Evolutionary conservation across 805 yeast genomes (phyloP).

Genomic region (Candida arabinofermentans): DNA sequence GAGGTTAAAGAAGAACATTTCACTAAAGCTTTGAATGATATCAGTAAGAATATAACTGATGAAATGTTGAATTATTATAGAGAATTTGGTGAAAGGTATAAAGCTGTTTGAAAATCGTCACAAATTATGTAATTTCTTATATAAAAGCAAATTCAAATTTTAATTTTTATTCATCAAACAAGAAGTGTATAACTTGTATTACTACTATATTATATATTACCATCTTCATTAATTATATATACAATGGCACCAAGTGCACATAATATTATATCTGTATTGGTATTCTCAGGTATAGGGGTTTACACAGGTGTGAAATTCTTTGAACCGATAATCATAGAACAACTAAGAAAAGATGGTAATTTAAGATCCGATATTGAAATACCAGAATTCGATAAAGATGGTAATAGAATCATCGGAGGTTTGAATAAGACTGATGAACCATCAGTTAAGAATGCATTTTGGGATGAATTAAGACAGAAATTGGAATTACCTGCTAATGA

Average conservation of each 20-base stretch:
- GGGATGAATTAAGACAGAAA: constrained; percentile 21
- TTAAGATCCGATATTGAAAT: constrained; percentile 57
- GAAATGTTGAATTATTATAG: constrained; percentile 80
- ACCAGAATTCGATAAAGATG: constrained; percentile 48
- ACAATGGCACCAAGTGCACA: constrained; percentile 13
- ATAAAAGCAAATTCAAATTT: background rate
- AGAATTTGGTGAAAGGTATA: constrained; percentile 42
- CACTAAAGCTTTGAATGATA: constrained; percentile 59
- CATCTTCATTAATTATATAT: background rate
- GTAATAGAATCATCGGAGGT: constrained; percentile 28
- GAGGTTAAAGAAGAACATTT: constrained; percentile 57
- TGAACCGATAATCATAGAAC: constrained; percentile 69
- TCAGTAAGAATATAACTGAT: constrained; percentile 74
- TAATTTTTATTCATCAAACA: too few species aligned
- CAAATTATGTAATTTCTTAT: background rate
- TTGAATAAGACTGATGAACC: constrained; percentile 12
- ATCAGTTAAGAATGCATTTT: constrained; percentile 10
- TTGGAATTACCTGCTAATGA: constrained; percentile 16
- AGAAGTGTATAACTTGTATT: background rate
- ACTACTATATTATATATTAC: background rate
- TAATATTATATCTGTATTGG: constrained; percentile 21
- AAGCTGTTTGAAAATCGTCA: constrained; percentile 12
- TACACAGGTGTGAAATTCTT: constrained; percentile 63
- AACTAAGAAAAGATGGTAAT: constrained; percentile 59
- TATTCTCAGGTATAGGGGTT: constrained; percentile 36